Conservation (phyloP, 768 basidiomycete species). For the Leccinum sublutescens region DNA sequence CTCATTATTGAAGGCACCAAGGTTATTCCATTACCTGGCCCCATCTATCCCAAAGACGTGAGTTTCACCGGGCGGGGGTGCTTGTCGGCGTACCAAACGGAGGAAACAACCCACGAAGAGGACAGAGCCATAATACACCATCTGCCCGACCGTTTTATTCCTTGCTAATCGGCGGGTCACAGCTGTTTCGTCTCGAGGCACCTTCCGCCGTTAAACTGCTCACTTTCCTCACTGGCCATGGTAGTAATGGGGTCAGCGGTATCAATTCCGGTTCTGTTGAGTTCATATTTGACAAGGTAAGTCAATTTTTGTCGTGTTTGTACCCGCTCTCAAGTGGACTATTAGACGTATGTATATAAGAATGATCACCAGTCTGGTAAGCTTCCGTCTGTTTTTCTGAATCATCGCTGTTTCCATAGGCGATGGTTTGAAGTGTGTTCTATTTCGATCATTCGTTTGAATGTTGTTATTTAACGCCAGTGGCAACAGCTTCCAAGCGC, state of each 20-base stretch:
- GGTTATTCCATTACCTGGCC: too few species aligned
- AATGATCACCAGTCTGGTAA: background rate
- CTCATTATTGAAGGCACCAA: too few species aligned
- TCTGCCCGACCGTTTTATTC: background rate
- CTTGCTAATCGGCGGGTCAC: background rate
- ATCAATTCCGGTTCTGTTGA: background rate
- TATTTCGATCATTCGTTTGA: background rate
- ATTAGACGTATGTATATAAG: too few species aligned
- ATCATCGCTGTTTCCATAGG: background rate
- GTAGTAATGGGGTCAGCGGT: background rate
- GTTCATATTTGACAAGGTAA: background rate
- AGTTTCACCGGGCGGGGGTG: too few species aligned
- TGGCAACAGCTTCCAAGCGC: background rate
- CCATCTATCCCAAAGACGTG: too few species aligned
- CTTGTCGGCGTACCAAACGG: too few species aligned
- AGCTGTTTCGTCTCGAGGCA: background rate
- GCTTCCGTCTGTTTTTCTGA: background rate
- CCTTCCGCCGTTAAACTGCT: background rate
- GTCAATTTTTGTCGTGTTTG: background rate
- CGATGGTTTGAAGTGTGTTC: background rate
- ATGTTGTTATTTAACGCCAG: background rate
- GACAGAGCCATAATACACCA: background rate
- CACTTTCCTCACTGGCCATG: background rate
- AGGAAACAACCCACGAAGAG: background rate
- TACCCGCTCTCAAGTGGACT: background rate